Evolutionary conservation across 805 yeast genomes (phyloP).

Genomic region (Alloascoidea hylecoeti): DNA sequence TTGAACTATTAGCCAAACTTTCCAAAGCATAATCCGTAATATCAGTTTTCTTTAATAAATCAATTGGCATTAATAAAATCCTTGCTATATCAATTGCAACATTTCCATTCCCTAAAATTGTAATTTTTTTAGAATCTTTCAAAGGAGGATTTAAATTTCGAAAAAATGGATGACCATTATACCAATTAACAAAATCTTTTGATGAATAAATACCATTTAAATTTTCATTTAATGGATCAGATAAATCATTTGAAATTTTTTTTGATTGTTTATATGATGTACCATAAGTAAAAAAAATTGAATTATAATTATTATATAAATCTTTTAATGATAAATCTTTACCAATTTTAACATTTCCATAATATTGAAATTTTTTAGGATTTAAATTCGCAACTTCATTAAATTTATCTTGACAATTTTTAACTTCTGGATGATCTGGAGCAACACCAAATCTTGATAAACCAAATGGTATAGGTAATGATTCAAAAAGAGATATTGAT

Average conservation of each 20-base stretch:
- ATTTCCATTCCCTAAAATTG: conserved; percentile 92
- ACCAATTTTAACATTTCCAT: conserved; percentile 67
- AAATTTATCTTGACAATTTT: conserved; percentile 56
- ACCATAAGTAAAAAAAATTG: conserved; percentile 75
- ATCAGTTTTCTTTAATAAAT: conserved; percentile 58
- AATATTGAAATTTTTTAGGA: conserved; percentile 34
- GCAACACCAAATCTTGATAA: conserved; percentile 93
- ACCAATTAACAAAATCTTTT: conserved; percentile 88
- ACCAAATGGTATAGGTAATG: conserved; percentile 84
- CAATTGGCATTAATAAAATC: conserved; percentile 45
- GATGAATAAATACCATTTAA: conserved; percentile 62
- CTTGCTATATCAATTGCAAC: conserved; percentile 90
- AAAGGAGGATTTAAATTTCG: conserved; percentile 35
- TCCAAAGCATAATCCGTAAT: conserved; percentile 47
- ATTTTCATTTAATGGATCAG: too few species aligned
- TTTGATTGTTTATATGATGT: conserved; percentile 44
- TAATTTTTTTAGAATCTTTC: conserved; percentile 44
- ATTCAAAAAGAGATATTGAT: conserved; percentile 66
- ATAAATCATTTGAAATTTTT: conserved; percentile 33
- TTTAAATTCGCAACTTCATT: conserved; percentile 28
- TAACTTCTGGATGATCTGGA: conserved; percentile 97
- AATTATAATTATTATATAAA: conserved; percentile 46
- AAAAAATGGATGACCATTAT: conserved; percentile 73
- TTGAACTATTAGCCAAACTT: conserved; percentile 32
- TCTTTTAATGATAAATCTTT: conserved; percentile 35